Conservation (phyloP, 2,329 filamentous ascomycete genomes). For the Cryphonectria carpinicola region DNA sequence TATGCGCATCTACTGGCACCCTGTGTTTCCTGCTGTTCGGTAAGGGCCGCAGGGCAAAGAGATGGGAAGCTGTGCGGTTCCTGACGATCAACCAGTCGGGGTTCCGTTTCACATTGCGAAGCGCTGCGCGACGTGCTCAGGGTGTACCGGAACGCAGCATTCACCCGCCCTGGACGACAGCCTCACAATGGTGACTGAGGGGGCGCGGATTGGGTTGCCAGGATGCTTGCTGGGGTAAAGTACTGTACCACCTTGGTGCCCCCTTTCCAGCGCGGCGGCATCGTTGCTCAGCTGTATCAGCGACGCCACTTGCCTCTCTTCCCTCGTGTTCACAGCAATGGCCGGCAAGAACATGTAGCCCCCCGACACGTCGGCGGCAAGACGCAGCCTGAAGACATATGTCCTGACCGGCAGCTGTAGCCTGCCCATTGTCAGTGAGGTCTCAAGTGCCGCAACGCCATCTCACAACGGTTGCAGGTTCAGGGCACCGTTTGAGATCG, state of each 20-base stretch:
- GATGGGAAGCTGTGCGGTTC: neutral
- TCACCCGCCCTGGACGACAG: neutral
- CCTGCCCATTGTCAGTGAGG: neutral
- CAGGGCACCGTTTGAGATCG: neutral
- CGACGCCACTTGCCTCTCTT: neutral
- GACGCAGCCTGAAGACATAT: neutral
- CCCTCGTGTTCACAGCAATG: neutral
- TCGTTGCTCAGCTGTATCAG: neutral
- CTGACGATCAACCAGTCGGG: constrained; percentile 13
- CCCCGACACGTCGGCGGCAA: neutral
- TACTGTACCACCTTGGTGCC: neutral
- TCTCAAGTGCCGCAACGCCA: neutral
- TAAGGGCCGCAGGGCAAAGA: neutral
- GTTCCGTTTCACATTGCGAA: constrained; percentile 8
- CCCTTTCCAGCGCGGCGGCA: neutral
- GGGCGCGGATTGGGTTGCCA: neutral
- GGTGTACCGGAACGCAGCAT: constrained; percentile 2
- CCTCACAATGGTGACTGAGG: neutral
- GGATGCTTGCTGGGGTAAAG: neutral
- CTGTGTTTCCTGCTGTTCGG: neutral
- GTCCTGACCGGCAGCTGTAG: neutral
- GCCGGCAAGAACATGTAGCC: neutral
- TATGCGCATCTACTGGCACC: neutral
- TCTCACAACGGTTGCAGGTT: neutral
- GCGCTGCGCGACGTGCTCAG: constrained; percentile 1